Evolutionary conservation across 2,329 filamentous ascomycete genomes (phyloP), one percentile per base, ranked within the genome.

Genomic region (Xylariales sp.): DNA sequence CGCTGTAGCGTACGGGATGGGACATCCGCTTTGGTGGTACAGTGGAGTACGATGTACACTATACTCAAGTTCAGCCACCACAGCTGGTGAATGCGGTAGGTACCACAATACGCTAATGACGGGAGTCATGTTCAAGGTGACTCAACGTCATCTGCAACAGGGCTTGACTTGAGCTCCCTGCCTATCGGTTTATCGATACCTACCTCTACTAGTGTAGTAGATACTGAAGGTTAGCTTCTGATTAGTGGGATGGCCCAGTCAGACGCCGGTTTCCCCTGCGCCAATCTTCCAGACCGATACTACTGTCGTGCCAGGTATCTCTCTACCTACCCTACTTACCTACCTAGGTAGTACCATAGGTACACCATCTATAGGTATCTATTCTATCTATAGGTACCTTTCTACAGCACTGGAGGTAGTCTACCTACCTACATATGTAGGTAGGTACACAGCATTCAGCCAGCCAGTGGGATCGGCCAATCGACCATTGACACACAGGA

Each of bases 131-230:
- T 41, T 48, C 28, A 57, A 28, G 39, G 48, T 68, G 66, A 65
- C 66, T 68, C 63, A 63, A 65, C 67, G 67, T 69, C 67, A 69
- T 69, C 50, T 57, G 48, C 63, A 60, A 23, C 23, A 23, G 23
- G 23, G 54, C 49, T 45, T 39, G n/a, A 45, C 45, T 28, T 58
- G 18, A 23, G 36, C 18, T 32, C 54, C 9, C 63, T 62, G 67
- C 54, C 41, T 64, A 58, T 64, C 52, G 5, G n/a, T n/a, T 18
- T 67, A 69, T 67, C 67, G 67, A 69, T 69, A 23, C 23, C 23
- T 23, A 23, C 23, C 23, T 23, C 23, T 23, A 23, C 23, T 23
- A 23, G 23, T 23, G 23, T 23, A 23, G 23, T 23, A 23, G 23
- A 23, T 23, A 23, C 23, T 23, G 23, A 23, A 23, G 23, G 23